These are phyloP conservation scores for Triticum monococcum DNA, from an alignment of 176 grass and related monocot species.

Conservation along the genomic window DNA sequence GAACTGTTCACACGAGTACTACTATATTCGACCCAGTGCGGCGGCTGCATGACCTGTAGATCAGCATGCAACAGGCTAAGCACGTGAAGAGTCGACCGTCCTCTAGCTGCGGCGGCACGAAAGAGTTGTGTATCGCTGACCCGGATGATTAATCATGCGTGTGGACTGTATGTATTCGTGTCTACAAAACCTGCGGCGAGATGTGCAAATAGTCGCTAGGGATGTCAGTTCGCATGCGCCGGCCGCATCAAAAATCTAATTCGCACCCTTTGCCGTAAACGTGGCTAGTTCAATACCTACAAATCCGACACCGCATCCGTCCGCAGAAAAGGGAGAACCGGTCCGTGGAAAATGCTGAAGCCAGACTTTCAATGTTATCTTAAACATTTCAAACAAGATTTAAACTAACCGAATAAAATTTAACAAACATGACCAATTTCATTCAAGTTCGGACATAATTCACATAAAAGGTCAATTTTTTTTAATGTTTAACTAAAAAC, in stretches of 20 bases:
- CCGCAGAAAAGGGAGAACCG: no score
- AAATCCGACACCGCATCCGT: no score
- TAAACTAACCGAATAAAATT: no score
- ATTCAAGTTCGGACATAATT: no score
- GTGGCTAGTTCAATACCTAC: no score
- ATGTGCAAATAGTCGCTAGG: not conserved
- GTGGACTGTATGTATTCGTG: not conserved
- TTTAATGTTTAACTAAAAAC: no score
- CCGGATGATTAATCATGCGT: not conserved
- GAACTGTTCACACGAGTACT: not conserved
- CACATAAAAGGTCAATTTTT: no score
- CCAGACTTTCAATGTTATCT: no score
- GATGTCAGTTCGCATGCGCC: slow-evolving; percentile 21
- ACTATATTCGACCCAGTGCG: no score
- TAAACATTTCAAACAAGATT: no score
- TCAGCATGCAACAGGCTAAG: not conserved
- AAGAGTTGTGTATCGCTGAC: slow-evolving; percentile 22
- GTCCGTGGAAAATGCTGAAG: no score
- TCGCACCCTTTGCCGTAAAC: not conserved
- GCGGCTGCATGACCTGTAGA: not conserved
- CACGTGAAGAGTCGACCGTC: not conserved
- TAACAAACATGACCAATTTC: no score
- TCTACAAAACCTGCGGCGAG: not conserved
- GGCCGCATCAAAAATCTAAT: not conserved
- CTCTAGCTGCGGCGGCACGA: not conserved